Evolutionary conservation across 352 stramenopile genomes (phyloP).

Genomic region (Saprolegnia parasitica): DNA sequence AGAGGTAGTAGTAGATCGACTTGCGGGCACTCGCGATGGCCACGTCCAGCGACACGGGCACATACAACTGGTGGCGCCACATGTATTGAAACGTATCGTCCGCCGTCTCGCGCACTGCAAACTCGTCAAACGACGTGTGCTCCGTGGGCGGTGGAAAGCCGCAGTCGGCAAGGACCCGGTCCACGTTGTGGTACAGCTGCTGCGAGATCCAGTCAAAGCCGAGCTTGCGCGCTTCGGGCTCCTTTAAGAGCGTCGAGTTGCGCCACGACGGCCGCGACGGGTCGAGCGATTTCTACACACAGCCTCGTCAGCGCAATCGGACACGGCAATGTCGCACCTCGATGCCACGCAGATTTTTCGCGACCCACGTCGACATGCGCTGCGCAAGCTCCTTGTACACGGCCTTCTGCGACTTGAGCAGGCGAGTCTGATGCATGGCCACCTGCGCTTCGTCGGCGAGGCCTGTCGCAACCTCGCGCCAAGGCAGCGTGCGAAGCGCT

Average conservation of each 20-base stretch:
- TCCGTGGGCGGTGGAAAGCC: slow-evolving; percentile 13
- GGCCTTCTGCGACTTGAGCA: neutral
- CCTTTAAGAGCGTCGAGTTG: slow-evolving; percentile 4
- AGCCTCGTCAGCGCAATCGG: no score
- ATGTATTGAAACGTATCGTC: slow-evolving; percentile 23
- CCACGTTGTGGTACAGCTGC: slow-evolving; percentile 17
- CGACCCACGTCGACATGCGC: slow-evolving; percentile 2
- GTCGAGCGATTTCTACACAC: slow-evolving; percentile 10
- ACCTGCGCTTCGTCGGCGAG: slow-evolving; percentile 6
- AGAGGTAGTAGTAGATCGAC: neutral
- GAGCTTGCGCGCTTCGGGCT: slow-evolving; percentile 12
- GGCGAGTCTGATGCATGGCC: neutral
- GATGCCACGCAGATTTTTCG: neutral
- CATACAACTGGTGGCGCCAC: slow-evolving; percentile 14
- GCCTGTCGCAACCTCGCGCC: neutral
- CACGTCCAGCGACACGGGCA: neutral
- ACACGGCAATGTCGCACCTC: neutral
- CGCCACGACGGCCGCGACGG: neutral
- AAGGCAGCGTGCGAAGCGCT: slow-evolving; percentile 1
- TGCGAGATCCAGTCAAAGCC: slow-evolving; percentile 21
- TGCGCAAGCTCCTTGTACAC: neutral
- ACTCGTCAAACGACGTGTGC: neutral
- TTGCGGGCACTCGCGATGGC: neutral
- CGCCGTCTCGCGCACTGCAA: slow-evolving; percentile 3
- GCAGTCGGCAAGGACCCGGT: slow-evolving; percentile 8